Evolutionary conservation across 2,329 filamentous ascomycete species (phyloP), one percentile per base, ranked within the genome.

Genomic region (Endocalyx cinctus): DNA sequence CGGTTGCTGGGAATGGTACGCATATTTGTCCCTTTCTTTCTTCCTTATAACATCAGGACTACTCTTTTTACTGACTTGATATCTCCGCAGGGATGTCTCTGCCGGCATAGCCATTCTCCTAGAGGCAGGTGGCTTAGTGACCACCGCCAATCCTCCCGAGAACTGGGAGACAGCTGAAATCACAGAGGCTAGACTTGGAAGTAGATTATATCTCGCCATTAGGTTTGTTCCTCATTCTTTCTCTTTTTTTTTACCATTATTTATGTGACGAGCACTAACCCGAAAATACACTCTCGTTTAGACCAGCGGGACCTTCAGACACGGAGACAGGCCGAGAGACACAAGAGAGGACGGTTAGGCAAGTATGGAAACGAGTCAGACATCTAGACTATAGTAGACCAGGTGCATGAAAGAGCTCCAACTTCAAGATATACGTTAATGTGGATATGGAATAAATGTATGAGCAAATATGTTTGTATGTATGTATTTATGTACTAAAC

Each of bases 1-100:
- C 4, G 83, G 83, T 0, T 87, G 82, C 50, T 87, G 83, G 83
- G 84, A 87, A 58, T 88, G 84, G 79, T 80, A 48, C 44, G 69
- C 15, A 8, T n/a, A n/a, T n/a, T n/a, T n/a, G n/a, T n/a, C n/a
- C n/a, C n/a, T n/a, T n/a, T n/a, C n/a, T n/a, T n/a, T n/a, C n/a
- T n/a, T n/a, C n/a, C n/a, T n/a, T n/a, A n/a, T n/a, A n/a, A n/a
- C n/a, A n/a, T n/a, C n/a, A n/a, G n/a, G n/a, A n/a, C n/a, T n/a
- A n/a, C n/a, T n/a, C n/a, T n/a, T n/a, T n/a, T n/a, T n/a, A n/a
- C n/a, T n/a, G n/a, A n/a, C n/a, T n/a, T n/a, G n/a, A n/a, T n/a
- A n/a, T n/a, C n/a, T n/a, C n/a, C n/a, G 27, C 38, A 73, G 72
- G 82, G 84, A 88, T 45, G 84, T 87, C 4, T 82, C 83, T 2